These are phyloP conservation scores for Neonectria punicea DNA, from an alignment of 2,329 filamentous ascomycete genomes.

Conservation along the genomic window DNA sequence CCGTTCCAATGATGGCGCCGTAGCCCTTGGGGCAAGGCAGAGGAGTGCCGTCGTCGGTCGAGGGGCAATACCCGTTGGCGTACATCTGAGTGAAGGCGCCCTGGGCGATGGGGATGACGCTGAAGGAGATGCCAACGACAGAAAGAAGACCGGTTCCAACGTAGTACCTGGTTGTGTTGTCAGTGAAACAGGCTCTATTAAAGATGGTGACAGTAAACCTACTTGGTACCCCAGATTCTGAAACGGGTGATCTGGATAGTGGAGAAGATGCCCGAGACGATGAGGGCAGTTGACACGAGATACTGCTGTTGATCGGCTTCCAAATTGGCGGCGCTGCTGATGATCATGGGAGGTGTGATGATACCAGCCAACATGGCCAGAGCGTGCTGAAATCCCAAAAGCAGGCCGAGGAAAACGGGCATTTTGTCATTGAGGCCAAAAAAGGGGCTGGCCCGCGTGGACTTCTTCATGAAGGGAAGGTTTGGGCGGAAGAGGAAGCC, in stretches of 20 bases:
- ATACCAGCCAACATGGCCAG: conserved; percentile 80
- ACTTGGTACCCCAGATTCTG: conserved; percentile 74
- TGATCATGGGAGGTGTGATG: conserved; percentile 82
- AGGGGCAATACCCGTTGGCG: conserved; percentile 73
- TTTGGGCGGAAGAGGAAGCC: conserved; percentile 85
- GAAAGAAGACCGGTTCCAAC: conserved; percentile 83
- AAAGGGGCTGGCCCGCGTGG: conserved; percentile 70
- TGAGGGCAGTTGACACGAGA: conserved; percentile 80
- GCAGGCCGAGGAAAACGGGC: conserved; percentile 77
- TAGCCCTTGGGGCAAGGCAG: conserved; percentile 82
- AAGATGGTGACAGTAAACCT: conserved; percentile 35
- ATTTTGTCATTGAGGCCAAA: conserved; percentile 85
- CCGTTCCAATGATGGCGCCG: conserved; percentile 76
- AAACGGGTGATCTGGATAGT: conserved; percentile 82
- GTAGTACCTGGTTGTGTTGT: conserved; percentile 66
- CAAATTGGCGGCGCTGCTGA: conserved; percentile 74
- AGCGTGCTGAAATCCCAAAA: conserved; percentile 83
- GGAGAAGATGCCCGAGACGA: conserved; percentile 81
- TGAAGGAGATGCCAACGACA: conserved; percentile 71
- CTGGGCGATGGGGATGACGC: conserved; percentile 56
- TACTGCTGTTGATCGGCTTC: conserved; percentile 72
- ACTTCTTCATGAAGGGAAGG: conserved; percentile 80
- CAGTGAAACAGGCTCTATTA: not conserved
- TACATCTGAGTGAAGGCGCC: conserved; percentile 84
- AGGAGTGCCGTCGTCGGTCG: conserved; percentile 68